These are phyloP conservation scores for Cyberlindnera bimundalis DNA, from an alignment of 805 yeast genomes.

Conservation along the genomic window DNA sequence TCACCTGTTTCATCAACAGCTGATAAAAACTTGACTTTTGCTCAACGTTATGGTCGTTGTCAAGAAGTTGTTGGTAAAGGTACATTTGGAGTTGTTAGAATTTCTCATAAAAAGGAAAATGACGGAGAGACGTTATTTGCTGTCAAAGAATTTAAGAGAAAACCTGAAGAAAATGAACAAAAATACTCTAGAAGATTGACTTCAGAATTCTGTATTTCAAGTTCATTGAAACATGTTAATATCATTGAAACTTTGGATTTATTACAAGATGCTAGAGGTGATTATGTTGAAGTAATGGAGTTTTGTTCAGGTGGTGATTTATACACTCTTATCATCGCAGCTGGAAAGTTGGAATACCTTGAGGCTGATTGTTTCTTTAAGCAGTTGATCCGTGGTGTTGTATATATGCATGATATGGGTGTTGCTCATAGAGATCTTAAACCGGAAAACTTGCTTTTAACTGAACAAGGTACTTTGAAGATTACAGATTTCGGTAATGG, in stretches of 20 bases:
- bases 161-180: constrained; percentile 57
- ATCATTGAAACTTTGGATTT: constrained; percentile 75
- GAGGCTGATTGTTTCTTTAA: constrained; percentile 92
- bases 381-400: constrained; percentile 78
- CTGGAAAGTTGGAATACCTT: constrained; percentile 73
- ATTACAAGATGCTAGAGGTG: constrained; percentile 77
- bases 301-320: constrained; percentile 81
- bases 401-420: constrained; percentile 87
- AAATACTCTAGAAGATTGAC: constrained; percentile 72
- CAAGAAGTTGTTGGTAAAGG: constrained; percentile 95
- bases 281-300: constrained; percentile 83
- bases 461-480: constrained; percentile 69
- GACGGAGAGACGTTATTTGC: constrained; percentile 61
- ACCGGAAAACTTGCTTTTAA: constrained; percentile 78
- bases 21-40: constrained; percentile 45
- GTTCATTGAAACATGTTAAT: constrained; percentile 72
- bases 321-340: constrained; percentile 67
- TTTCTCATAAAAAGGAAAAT: constrained; percentile 65
- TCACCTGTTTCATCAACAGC: neutral
- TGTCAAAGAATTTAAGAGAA: constrained; percentile 78
- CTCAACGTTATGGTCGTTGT: constrained; percentile 89
- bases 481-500: constrained; percentile 88
- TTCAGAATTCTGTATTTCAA: constrained; percentile 78
- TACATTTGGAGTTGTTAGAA: constrained; percentile 88
- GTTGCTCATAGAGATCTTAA: constrained; percentile 87